These are phyloP conservation scores for Microcera coccophila DNA, from an alignment of 2,329 filamentous ascomycete species.

Conservation along the genomic window DNA sequence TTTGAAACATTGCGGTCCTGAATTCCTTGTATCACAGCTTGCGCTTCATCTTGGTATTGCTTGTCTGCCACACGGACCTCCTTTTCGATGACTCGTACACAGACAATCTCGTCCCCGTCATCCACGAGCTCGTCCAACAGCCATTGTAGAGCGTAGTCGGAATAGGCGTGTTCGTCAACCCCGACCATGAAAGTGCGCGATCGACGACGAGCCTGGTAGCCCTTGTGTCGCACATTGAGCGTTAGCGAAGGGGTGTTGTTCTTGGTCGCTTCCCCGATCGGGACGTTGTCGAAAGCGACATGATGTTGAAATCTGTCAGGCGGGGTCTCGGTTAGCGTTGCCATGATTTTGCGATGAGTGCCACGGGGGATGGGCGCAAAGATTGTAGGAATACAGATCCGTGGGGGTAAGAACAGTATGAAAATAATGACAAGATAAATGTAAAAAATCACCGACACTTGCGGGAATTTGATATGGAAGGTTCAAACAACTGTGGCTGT, in stretches of 20 bases:
- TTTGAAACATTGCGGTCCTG: constrained; percentile 74
- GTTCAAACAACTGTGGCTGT: constrained; percentile 22
- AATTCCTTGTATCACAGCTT: constrained; percentile 69
- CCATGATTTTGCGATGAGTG: constrained; percentile 32
- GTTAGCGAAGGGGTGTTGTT: constrained; percentile 67
- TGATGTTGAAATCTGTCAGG: constrained; percentile 54
- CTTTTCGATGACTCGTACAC: constrained; percentile 81
- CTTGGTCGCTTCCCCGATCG: constrained; percentile 55
- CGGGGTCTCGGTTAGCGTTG: constrained; percentile 41
- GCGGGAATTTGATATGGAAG: constrained; percentile 26
- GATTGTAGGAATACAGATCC: too few species aligned
- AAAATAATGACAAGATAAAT: constrained; percentile 1
- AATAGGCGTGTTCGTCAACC: constrained; percentile 87
- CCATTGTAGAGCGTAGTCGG: constrained; percentile 89
- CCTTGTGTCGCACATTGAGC: constrained; percentile 78
- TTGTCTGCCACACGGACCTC: constrained; percentile 67
- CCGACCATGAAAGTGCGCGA: constrained; percentile 89
- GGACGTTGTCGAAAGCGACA: constrained; percentile 59
- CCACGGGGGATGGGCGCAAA: too few species aligned
- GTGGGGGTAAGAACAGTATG: too few species aligned
- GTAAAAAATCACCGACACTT: constrained; percentile 1
- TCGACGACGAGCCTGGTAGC: constrained; percentile 74
- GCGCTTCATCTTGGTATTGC: constrained; percentile 72
- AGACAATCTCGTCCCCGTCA: constrained; percentile 90
- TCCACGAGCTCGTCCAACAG: constrained; percentile 87